Conservation (phyloP, 306 rosid species). For the Malus fusca region DNA sequence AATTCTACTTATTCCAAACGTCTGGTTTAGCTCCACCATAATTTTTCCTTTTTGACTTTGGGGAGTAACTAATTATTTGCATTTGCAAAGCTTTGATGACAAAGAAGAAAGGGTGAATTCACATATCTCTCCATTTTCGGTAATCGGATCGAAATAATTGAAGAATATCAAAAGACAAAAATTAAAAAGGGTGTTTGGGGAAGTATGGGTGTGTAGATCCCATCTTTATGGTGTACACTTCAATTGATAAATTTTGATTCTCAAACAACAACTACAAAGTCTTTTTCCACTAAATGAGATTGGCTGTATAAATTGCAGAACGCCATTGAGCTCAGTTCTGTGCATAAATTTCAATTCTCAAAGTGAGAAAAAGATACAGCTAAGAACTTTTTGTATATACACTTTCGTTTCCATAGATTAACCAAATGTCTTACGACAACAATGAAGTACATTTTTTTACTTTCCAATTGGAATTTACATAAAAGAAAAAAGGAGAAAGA, state of each 20-base stretch:
- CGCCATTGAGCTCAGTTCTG: rapidly evolving
- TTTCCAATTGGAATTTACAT: not conserved
- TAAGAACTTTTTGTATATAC: conserved; percentile 1
- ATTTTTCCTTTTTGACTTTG: not conserved
- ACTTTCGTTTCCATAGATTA: conserved; percentile 20
- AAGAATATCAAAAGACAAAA: too few species aligned
- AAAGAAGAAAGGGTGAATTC: too few species aligned
- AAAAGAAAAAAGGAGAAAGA: not conserved
- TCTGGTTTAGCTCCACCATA: not conserved
- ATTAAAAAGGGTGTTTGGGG: too few species aligned
- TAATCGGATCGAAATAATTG: too few species aligned
- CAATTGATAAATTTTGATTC: too few species aligned
- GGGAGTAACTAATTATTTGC: not conserved
- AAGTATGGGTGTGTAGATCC: too few species aligned
- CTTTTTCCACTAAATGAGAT: rapidly evolving
- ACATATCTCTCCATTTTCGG: too few species aligned
- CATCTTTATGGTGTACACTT: too few species aligned
- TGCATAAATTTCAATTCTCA: not conserved
- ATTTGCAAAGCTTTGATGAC: not conserved
- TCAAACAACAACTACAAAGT: too few species aligned
- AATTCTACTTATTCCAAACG: not conserved
- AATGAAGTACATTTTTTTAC: conserved; percentile 10
- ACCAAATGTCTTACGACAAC: conserved; percentile 32
- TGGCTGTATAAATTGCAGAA: too few species aligned
- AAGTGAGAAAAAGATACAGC: not conserved